phyloP scores from a whole-genome alignment of 2,329 filamentous ascomycete species.

The Botrytis deweyae region DNA sequence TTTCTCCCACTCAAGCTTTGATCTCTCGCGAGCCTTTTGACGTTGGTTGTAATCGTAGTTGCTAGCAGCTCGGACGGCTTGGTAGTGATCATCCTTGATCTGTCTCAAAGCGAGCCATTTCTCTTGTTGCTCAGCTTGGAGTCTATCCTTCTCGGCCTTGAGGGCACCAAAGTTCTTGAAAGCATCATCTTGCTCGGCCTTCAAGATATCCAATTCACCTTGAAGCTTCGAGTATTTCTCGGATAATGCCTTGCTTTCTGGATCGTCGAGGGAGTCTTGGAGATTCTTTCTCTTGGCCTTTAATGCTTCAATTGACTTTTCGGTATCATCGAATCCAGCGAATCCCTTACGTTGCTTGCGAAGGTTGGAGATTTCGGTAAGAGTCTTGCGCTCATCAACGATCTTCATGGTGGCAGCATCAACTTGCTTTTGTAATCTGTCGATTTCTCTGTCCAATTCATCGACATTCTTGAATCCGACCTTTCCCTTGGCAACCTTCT shows the following conservation, averaged over 20 bases:
- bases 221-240: slow-evolving; percentile 84
- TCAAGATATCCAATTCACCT: slow-evolving; percentile 84
- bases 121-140: slow-evolving; percentile 81
- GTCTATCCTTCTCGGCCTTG: slow-evolving; percentile 80
- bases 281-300: slow-evolving; percentile 86
- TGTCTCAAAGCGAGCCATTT: slow-evolving; percentile 81
- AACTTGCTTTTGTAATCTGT: slow-evolving; percentile 77
- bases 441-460: slow-evolving; percentile 83
- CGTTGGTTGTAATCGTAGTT: slow-evolving; percentile 82
- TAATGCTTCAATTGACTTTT: slow-evolving; percentile 86
- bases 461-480: slow-evolving; percentile 83
- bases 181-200: slow-evolving; percentile 85
- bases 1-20: slow-evolving; percentile 76
- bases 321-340: slow-evolving; percentile 74
- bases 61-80: slow-evolving; percentile 75
- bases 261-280: slow-evolving; percentile 86
- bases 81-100: slow-evolving; percentile 86
- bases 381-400: slow-evolving; percentile 94
- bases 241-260: slow-evolving; percentile 82
- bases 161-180: slow-evolving; percentile 85
- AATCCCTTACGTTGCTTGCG: slow-evolving; percentile 93
- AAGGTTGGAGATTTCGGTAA: slow-evolving; percentile 77
- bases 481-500: slow-evolving; percentile 80
- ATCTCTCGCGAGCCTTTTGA: slow-evolving; percentile 72
- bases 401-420: slow-evolving; percentile 89